Evolutionary conservation across 768 basidiomycete species (phyloP), one percentile per base, ranked within the genome.

Genomic region (Clavaria fumosa): DNA sequence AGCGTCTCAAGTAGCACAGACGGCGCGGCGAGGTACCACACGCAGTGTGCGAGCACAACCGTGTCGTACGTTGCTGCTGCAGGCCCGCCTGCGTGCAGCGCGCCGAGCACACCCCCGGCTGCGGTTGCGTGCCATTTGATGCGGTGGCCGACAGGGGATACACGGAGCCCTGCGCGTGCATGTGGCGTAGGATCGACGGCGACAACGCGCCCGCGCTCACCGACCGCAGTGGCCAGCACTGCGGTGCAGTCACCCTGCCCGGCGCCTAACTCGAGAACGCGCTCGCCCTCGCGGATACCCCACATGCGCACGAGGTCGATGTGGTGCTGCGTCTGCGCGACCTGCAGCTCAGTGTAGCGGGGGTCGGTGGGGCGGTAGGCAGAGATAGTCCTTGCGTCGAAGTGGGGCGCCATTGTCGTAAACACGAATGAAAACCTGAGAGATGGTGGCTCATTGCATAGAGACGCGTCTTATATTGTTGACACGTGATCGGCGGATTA

Each of bases 231-330:
- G 12, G 61, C 62, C 6, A 64, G 50, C 4, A 48, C 56, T 15
- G 52, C 50, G 1, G 62, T 64, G 36, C 53, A 55, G 39, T 63
- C 62, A 11, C 62, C 62, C 37, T 62, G 62, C 2, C 62, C 62
- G 40, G 61, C 62, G 4, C 62, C 62, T 1, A 64, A 45, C 40
- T 64, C 62, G 1, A 64, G 47, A 4, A 64, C 51, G 6, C 43
- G 45, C 17, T 47, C 46, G 2, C 59, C 61, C 0, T 20, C 34
- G 7, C 40, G 2, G 34, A 62, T 55, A 7, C 46, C 41, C 54
- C 54, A 60, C 6, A 45, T 43, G 6, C 39, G 37, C 19, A 60
- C 40, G n/a, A 61, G 48, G 18, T 47, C 42, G 27, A 61, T 43
- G 21, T 61, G 59, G 34, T 63, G 56, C 34, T 54, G 50, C 6